Percentiles rank a stretch among this genome's conserved stretches.
Evolutionary conservation across 768 basidiomycete genomes (phyloP).

Genomic region (Suillus placidus): DNA sequence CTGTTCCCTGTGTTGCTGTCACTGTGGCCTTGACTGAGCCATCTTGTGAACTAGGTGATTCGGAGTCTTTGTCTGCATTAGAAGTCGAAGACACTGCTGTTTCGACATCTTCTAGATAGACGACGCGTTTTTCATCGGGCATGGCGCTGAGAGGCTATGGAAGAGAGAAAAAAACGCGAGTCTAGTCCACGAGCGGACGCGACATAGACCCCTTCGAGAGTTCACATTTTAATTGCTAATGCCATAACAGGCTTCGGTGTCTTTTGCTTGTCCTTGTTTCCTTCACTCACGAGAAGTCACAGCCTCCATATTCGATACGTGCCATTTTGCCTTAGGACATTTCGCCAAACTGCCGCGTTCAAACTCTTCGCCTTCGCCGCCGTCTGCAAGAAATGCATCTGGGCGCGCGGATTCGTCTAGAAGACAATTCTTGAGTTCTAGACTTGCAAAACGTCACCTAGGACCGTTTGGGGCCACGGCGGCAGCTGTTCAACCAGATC

Average conservation of each 20-base stretch:
- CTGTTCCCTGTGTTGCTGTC: constrained; percentile 24
- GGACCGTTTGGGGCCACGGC: constrained; percentile 25
- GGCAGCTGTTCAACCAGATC: constrained; percentile 22
- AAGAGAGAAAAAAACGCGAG: constrained; percentile 4
- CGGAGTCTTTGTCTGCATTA: constrained; percentile 12
- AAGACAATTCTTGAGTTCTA: constrained; percentile 38
- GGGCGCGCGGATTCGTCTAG: constrained; percentile 52
- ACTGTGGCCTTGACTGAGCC: constrained; percentile 14
- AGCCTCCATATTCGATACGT: neutral
- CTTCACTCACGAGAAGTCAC: neutral
- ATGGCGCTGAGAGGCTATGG: constrained; percentile 20
- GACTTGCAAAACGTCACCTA: constrained; percentile 28
- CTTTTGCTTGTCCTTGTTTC: constrained; percentile 10
- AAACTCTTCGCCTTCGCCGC: constrained; percentile 76
- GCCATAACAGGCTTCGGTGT: constrained; percentile 3
- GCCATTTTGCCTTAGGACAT: constrained; percentile 9
- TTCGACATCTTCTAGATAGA: constrained; percentile 53
- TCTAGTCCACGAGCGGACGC: neutral
- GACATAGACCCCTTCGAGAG: neutral
- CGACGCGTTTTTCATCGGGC: constrained; percentile 29
- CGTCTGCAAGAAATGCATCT: constrained; percentile 53
- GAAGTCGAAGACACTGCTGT: constrained; percentile 15
- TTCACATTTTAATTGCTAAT: neutral
- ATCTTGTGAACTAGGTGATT: constrained; percentile 26
- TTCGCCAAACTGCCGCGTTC: constrained; percentile 74